These are phyloP conservation scores for Pythium sp. DNA, from an alignment of 352 stramenopile species.

Conservation along the genomic window DNA sequence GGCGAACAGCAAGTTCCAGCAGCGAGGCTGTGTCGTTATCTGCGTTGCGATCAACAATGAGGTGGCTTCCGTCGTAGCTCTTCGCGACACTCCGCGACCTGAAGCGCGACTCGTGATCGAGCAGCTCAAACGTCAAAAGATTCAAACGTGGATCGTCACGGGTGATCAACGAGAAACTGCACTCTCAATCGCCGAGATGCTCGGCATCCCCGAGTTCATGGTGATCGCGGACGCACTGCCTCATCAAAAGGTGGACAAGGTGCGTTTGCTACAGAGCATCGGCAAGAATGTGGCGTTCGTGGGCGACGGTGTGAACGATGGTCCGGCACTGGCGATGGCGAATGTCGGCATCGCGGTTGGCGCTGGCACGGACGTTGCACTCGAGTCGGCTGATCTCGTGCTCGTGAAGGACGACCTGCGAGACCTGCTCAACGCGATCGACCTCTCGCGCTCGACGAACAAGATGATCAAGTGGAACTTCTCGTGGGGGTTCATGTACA, in stretches of 20 bases:
- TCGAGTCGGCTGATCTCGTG: conserved; percentile 72
- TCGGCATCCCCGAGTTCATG: conserved; percentile 52
- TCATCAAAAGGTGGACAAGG: conserved; percentile 78
- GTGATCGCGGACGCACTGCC: conserved; percentile 65
- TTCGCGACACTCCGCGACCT: conserved; percentile 46
- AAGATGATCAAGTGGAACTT: conserved; percentile 77
- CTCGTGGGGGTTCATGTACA: conserved; percentile 72
- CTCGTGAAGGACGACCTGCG: conserved; percentile 69
- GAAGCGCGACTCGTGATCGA: conserved; percentile 58
- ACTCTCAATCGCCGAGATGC: conserved; percentile 38
- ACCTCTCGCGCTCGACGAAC: conserved; percentile 61
- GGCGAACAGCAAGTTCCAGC: conserved; percentile 45
- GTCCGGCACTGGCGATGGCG: conserved; percentile 59
- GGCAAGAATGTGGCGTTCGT: conserved; percentile 76
- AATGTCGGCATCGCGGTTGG: conserved; percentile 68
- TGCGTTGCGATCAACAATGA: conserved; percentile 53
- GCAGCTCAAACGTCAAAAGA: conserved; percentile 42
- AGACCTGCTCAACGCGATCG: conserved; percentile 61
- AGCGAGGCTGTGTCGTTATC: conserved; percentile 55
- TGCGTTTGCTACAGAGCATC: conserved; percentile 61
- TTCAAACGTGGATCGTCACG: conserved; percentile 76
- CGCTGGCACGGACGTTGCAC: conserved; percentile 61
- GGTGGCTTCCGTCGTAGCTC: conserved; percentile 48
- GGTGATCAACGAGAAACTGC: conserved; percentile 69
- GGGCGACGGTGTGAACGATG: conserved; percentile 75